A percentile compares a stretch with the other conserved stretches of the same genome.
These are phyloP conservation scores for Podaxis sp. DNA, from an alignment of 768 basidiomycete species.

Conservation along the genomic window DNA sequence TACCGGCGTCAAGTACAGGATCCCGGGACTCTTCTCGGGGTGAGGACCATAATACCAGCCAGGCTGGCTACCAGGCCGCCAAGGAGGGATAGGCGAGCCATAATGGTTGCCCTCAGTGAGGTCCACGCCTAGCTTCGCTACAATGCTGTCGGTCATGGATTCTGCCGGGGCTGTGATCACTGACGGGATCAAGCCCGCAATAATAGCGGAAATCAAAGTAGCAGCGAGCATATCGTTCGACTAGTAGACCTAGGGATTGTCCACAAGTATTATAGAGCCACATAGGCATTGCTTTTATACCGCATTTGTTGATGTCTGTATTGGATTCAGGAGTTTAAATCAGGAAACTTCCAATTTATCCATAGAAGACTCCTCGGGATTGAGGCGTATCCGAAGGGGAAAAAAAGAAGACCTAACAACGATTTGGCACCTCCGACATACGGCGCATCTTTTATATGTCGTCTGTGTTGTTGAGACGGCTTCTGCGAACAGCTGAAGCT, in stretches of 20 bases:
- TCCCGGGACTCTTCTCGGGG: conserved; percentile 25
- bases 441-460: background rate
- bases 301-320: conserved; percentile 1
- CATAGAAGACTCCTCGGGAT: background rate
- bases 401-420: background rate
- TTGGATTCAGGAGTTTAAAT: background rate
- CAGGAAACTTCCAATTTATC: background rate
- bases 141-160: background rate
- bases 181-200: conserved; percentile 3
- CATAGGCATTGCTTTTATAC: background rate
- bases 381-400: background rate
- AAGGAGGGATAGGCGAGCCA: conserved; percentile 39
- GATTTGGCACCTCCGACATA: background rate
- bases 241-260: background rate
- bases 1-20: conserved; percentile 32
- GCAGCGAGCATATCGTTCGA: conserved; percentile 1
- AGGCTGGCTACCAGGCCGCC: conserved; percentile 31
- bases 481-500: background rate
- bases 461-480: background rate
- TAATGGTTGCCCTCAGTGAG: conserved; percentile 33
- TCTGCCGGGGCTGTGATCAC: background rate
- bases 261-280: background rate
- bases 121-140: conserved; percentile 23
- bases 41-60: conserved; percentile 44
- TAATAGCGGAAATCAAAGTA: background rate